These are phyloP conservation scores for Cenchrus americanus DNA, from an alignment of 176 grass and related monocot genomes.

Conservation along the genomic window DNA sequence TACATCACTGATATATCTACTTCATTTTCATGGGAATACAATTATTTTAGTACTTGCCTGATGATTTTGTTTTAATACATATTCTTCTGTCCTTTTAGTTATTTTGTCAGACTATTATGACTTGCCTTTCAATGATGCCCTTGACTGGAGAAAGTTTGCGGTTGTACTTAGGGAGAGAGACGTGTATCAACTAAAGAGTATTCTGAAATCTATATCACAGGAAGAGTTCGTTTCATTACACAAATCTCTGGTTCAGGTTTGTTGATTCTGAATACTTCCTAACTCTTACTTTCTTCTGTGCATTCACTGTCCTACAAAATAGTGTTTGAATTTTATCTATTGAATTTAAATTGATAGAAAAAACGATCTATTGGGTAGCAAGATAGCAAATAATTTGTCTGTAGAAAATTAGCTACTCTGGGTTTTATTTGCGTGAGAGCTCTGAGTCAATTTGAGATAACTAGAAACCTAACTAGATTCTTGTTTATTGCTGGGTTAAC, in stretches of 20 bases:
- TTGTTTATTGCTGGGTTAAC: constrained; percentile 25
- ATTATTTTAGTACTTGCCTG: background rate
- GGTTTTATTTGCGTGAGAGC: background rate
- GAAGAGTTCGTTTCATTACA: constrained; percentile 80
- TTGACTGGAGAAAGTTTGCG: constrained; percentile 82
- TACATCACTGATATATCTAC: constrained; percentile 19
- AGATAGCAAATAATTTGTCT: background rate
- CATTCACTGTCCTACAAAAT: background rate
- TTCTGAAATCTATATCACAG: constrained; percentile 80
- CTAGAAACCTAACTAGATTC: background rate
- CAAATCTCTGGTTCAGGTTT: constrained; percentile 71
- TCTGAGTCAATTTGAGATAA: constrained; percentile 9
- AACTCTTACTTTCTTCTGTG: constrained; percentile 18
- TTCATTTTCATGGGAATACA: background rate
- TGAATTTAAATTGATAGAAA: constrained; percentile 18
- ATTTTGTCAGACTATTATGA: constrained; percentile 85
- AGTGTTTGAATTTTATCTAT: background rate
- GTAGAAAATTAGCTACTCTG: background rate
- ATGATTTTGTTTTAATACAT: constrained; percentile 37
- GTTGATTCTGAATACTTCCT: background rate
- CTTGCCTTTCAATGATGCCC: constrained; percentile 63
- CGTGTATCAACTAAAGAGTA: constrained; percentile 81
- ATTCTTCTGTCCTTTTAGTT: constrained; percentile 52
- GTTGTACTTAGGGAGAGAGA: constrained; percentile 85
- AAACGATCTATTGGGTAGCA: background rate